Base-by-base conservation (phyloP, 2,329 filamentous ascomycete species). In the Epichloe brachyelytri region DNA sequence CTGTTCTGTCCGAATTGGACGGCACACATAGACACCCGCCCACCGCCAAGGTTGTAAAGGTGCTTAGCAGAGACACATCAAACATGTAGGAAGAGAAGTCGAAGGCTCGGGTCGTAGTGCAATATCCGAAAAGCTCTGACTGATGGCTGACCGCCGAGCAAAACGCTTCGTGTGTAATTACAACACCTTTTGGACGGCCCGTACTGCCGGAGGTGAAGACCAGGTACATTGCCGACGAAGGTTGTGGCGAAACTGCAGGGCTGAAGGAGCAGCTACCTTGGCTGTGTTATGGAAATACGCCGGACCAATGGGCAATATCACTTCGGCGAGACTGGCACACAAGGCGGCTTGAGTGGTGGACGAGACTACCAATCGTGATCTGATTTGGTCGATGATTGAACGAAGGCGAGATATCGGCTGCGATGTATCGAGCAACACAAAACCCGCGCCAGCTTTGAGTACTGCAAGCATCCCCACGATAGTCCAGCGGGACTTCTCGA, bases 401-500 rank as follows among this genome's bases (percentile, higher is more conserved):
- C 64, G 66, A 30, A 75, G 59, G 48, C 73, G 65, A 12, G 69
- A 68, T 54, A 69, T 66, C 3, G 73, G 71, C 53, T 74, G 70
- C 48, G 69, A 70, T 0, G 71, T 71, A 48, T 75, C 72, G 36
- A 69, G 73, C 11, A 75, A 63, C 2, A 69, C 70, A 55, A 75
- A 75, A 7, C 70, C 67, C 2, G 65, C 71, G 7, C 73, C 73
- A 17, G 72, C 59, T 56, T 75, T 75, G 68, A 75, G 72, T 49
- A 75, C 65, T 5, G 65, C 71, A 10, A 76, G 58, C 4, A 75
- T 67, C 0, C 68, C 68, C 20, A 75, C 64, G 7, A 68, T 61
- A 4, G 72, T 69, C 71, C 70, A 74, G 55, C 62, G 63, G 33
- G 71, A 74, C 57, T 75, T 75, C 56, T 75, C 71, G 52, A 76